Conservation (phyloP, 2,329 filamentous ascomycete genomes). For the Atkinsonella texensis region DNA sequence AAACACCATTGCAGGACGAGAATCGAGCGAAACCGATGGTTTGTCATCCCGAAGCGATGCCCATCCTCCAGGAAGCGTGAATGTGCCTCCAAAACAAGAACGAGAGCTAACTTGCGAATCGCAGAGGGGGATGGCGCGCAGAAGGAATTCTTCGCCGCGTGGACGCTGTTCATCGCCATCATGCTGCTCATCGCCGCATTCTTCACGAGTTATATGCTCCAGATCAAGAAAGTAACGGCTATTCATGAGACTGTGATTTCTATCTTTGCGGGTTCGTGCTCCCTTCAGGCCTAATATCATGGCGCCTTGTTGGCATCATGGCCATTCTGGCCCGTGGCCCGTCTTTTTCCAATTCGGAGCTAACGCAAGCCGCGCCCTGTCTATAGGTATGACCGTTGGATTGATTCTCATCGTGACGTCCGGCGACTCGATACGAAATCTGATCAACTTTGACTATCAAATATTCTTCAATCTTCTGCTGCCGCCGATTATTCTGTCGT, state of each 20-base stretch:
- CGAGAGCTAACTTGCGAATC: conserved; percentile 3
- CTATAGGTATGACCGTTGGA: conserved; percentile 82
- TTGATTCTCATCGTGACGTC: conserved; percentile 73
- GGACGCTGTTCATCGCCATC: conserved; percentile 95
- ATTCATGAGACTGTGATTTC: conserved; percentile 97
- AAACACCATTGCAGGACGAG: conserved; percentile 3
- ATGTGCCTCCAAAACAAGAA: conserved; percentile 1
- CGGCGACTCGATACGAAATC: conserved; percentile 72
- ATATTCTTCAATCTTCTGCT: conserved; percentile 99
- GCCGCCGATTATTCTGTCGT: conserved; percentile 95
- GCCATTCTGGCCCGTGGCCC: too few relatives aligned
- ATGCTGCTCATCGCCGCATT: conserved; percentile 86
- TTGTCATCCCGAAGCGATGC: conserved; percentile 3
- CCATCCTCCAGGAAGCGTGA: background rate
- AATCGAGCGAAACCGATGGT: conserved; percentile 25
- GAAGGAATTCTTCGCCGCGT: conserved; percentile 91
- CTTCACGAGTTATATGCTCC: conserved; percentile 92
- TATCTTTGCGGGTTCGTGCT: conserved; percentile 71
- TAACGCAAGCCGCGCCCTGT: background rate
- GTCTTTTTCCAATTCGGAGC: background rate
- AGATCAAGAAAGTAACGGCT: conserved; percentile 93
- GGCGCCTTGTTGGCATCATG: too few relatives aligned
- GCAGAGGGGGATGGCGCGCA: conserved; percentile 68
- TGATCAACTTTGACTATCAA: conserved; percentile 95
- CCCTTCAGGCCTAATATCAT: background rate